Percentiles rank a stretch among this genome's conserved stretches.
phyloP scores from a whole-genome alignment of 2,329 filamentous ascomycete species.

The Ophiosphaerella narmari region DNA sequence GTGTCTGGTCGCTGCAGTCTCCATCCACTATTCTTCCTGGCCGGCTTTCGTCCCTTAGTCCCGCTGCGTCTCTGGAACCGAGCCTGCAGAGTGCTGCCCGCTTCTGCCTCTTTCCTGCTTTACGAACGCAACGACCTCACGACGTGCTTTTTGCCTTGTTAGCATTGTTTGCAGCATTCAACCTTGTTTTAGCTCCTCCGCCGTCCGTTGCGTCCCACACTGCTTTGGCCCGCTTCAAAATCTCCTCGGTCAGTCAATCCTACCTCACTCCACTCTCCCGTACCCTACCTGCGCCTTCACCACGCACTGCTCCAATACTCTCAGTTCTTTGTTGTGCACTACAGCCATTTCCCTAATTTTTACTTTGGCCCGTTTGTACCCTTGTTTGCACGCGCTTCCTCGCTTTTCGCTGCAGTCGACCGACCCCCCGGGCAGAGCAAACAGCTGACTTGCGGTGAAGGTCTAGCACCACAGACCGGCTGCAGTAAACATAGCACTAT shows the following conservation, averaged over 20 bases:
- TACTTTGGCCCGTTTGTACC: slow-evolving; percentile 35
- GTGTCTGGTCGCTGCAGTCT: slow-evolving; percentile 14
- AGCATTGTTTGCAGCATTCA: slow-evolving; percentile 49
- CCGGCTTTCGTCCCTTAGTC: slow-evolving; percentile 34
- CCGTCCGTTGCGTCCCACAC: slow-evolving; percentile 12
- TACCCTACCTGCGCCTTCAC: background rate
- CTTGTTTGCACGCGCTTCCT: slow-evolving; percentile 33
- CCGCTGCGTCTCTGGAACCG: slow-evolving; percentile 36
- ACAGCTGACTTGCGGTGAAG: slow-evolving; percentile 44
- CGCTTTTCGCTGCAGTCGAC: slow-evolving; percentile 25
- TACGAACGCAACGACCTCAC: slow-evolving; percentile 49
- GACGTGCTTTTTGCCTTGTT: slow-evolving; percentile 45
- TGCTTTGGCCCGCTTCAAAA: slow-evolving; percentile 16
- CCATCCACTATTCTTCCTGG: slow-evolving; percentile 33
- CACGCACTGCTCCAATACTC: too few species aligned
- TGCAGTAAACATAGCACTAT: slow-evolving; percentile 32
- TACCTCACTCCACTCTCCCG: background rate
- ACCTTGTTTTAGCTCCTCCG: slow-evolving; percentile 24
- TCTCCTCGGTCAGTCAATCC: slow-evolving; percentile 23
- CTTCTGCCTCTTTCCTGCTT: slow-evolving; percentile 29
- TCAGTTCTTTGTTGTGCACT: background rate
- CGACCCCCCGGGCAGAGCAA: slow-evolving; percentile 33
- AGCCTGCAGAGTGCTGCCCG: slow-evolving; percentile 37
- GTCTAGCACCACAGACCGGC: slow-evolving; percentile 20
- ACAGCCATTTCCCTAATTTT: background rate